A percentile compares a stretch with the other conserved stretches of the same genome.
Evolutionary conservation across 2,329 filamentous ascomycete species (phyloP).

Genomic region (Paecilomyces sp.): DNA sequence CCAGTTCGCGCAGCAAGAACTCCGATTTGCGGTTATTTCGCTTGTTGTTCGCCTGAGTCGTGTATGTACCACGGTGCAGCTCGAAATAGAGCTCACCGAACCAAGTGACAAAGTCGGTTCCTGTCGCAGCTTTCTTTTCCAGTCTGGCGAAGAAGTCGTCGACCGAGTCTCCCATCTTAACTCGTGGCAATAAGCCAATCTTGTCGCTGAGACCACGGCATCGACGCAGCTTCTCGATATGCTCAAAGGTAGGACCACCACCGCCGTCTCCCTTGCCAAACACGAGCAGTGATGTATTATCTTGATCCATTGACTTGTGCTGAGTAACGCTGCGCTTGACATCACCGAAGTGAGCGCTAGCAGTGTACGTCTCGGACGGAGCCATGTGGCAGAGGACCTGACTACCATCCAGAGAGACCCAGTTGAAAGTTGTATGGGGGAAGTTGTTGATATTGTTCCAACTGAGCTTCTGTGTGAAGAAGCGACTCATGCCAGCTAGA

Average conservation of each 20-base stretch:
- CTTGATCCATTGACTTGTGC: slow-evolving; percentile 93
- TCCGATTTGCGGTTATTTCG: slow-evolving; percentile 84
- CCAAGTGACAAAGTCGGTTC: slow-evolving; percentile 80
- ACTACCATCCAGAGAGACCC: slow-evolving; percentile 90
- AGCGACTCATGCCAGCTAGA: slow-evolving; percentile 89
- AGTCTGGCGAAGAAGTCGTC: slow-evolving; percentile 89
- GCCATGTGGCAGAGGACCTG: slow-evolving; percentile 98
- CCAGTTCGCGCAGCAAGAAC: slow-evolving; percentile 76
- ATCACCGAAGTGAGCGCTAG: slow-evolving; percentile 90
- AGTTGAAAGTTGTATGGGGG: slow-evolving; percentile 97
- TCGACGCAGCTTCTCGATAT: slow-evolving; percentile 87
- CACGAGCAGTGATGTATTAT: slow-evolving; percentile 80
- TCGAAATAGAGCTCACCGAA: slow-evolving; percentile 98
- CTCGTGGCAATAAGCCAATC: slow-evolving; percentile 71
- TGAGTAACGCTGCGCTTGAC: slow-evolving; percentile 81
- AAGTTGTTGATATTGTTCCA: slow-evolving; percentile 99
- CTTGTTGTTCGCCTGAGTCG: slow-evolving; percentile 96
- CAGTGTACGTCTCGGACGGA: slow-evolving; percentile 90
- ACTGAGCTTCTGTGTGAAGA: slow-evolving; percentile 96
- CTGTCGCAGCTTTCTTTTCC: slow-evolving; percentile 64
- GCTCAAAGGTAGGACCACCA: slow-evolving; percentile 87
- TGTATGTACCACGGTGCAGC: slow-evolving; percentile 93
- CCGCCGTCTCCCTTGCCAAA: slow-evolving; percentile 97
- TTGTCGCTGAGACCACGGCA: slow-evolving; percentile 89
- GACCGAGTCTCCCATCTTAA: slow-evolving; percentile 82